Evolutionary conservation across 2,329 filamentous ascomycete species (phyloP).

Genomic region (Fusarium caatingaense): DNA sequence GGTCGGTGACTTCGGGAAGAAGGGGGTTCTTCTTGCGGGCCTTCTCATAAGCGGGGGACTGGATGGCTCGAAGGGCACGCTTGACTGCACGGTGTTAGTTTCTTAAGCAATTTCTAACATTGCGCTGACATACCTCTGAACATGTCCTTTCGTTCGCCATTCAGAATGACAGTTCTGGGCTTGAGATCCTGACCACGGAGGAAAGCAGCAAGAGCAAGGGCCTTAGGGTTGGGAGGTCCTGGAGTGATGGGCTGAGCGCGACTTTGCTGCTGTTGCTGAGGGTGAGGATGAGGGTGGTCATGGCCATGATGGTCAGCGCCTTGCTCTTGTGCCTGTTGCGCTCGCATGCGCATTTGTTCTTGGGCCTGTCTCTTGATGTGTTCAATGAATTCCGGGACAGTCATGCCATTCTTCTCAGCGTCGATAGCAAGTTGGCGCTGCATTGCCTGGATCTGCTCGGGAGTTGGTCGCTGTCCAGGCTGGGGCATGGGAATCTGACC

Average conservation of each 20-base stretch:
- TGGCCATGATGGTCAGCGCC: conserved; percentile 47
- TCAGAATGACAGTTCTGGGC: conserved; percentile 88
- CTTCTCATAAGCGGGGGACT: conserved; percentile 91
- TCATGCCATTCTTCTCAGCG: conserved; percentile 85
- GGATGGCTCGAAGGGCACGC: conserved; percentile 88
- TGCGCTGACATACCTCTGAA: conserved; percentile 77
- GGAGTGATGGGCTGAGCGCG: conserved; percentile 76
- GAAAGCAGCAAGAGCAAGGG: conserved; percentile 89
- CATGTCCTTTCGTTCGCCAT: conserved; percentile 98
- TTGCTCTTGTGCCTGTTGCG: conserved; percentile 57
- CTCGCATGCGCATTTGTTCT: conserved; percentile 62
- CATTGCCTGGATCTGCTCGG: conserved; percentile 87
- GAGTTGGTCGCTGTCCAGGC: conserved; percentile 69
- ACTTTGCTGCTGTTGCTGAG: conserved; percentile 45
- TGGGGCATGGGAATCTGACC: conserved; percentile 51
- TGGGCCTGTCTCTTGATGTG: conserved; percentile 69
- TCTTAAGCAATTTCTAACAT: neutral
- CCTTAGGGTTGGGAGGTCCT: conserved; percentile 88
- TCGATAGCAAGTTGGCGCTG: conserved; percentile 85
- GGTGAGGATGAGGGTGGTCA: conserved; percentile 45
- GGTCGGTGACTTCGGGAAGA: conserved; percentile 88
- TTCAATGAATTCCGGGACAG: conserved; percentile 84
- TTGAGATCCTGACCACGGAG: conserved; percentile 87
- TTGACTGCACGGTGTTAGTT: conserved; percentile 73
- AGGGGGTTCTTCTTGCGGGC: conserved; percentile 89